These are phyloP conservation scores for Rubroshorea leprosula DNA, from an alignment of 345 rosid genomes.

Conservation along the genomic window DNA sequence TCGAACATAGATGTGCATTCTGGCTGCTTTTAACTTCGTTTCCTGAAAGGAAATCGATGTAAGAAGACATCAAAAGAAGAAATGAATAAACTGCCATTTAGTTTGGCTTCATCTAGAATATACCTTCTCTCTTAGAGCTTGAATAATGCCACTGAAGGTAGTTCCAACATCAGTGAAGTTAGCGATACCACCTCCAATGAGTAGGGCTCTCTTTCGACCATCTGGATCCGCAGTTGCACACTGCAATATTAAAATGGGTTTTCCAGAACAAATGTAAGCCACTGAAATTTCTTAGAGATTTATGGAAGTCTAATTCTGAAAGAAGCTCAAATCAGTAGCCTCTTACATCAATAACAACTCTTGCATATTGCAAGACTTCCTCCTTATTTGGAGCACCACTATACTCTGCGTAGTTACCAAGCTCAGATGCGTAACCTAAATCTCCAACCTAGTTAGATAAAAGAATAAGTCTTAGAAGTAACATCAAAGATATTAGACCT, in stretches of 20 bases:
- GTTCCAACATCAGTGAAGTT: conserved; percentile 97
- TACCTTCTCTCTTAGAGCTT: conserved; percentile 92
- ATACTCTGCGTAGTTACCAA: conserved; percentile 94
- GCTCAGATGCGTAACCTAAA: conserved; percentile 94
- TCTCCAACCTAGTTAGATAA: conserved; percentile 74
- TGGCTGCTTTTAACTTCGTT: conserved; percentile 78
- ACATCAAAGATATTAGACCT: background rate
- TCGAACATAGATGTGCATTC: conserved; percentile 91
- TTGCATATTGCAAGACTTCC: conserved; percentile 94
- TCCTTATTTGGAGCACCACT: conserved; percentile 99
- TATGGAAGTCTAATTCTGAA: background rate
- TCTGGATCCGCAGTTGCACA: conserved; percentile 92
- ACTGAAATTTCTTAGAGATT: background rate
- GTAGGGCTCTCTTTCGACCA: conserved; percentile 86
- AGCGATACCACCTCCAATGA: conserved; percentile 97
- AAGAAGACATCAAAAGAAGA: background rate
- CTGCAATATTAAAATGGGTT: conserved; percentile 28
- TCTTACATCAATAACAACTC: conserved; percentile 93
- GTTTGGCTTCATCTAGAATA: background rate
- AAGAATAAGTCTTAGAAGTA: conserved; percentile 4
- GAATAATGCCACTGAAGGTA: conserved; percentile 87
- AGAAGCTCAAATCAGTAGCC: background rate
- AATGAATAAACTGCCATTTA: background rate
- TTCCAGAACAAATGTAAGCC: background rate
- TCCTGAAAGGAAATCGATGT: conserved; percentile 35